Conservation (phyloP, 2,329 filamentous ascomycete species). For the Penicillium sp. region DNA sequence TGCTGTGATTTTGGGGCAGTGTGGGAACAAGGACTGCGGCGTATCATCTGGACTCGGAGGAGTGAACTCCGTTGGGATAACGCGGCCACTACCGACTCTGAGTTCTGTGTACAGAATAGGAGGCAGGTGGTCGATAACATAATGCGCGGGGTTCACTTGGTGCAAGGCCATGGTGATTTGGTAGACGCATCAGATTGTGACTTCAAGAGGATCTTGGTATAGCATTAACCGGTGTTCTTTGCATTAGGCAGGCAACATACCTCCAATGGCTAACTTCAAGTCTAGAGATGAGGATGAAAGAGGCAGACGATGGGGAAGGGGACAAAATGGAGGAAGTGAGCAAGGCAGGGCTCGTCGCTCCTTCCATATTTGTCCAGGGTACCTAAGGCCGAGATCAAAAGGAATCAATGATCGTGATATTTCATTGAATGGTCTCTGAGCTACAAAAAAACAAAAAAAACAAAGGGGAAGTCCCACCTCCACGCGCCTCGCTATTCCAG, state of each 20-base stretch:
- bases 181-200: neutral
- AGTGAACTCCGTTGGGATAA: neutral
- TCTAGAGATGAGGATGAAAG: neutral
- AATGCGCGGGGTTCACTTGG: neutral
- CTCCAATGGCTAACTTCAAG: neutral
- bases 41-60: neutral
- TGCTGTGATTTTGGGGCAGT: neutral
- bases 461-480: neutral
- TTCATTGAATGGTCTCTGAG: neutral
- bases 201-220: neutral
- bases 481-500: slow-evolving; percentile 7
- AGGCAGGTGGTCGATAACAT: neutral
- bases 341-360: neutral
- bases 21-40: neutral
- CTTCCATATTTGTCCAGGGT: neutral
- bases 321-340: neutral
- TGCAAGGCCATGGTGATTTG: neutral
- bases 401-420: neutral
- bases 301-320: neutral
- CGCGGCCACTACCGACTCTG: neutral
- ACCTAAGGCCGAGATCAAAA: neutral
- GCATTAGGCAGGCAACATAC: neutral
- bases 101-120: neutral
- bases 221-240: neutral
- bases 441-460: neutral